Percentiles rank a stretch among this genome's conserved stretches.
Evolutionary conservation across 202 grass and related monocot genomes (phyloP).

Genomic region (Schoenoplectus tabernaemontani): DNA sequence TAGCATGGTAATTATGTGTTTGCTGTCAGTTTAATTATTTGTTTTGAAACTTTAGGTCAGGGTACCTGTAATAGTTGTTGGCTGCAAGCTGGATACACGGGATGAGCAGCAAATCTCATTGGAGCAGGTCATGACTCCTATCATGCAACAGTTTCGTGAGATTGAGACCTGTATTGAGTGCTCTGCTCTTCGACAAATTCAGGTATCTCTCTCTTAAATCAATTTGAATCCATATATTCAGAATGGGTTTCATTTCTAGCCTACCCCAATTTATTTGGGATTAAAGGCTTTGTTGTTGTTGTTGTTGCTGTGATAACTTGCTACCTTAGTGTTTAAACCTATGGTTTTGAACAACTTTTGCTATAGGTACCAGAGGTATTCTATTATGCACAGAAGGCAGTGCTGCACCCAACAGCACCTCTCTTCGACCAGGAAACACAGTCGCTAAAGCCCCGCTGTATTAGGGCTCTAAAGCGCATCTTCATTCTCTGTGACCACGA

Average conservation of each 20-base stretch:
- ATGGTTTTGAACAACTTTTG: constrained; percentile 8
- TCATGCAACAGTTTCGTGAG: constrained; percentile 89
- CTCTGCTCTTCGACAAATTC: constrained; percentile 88
- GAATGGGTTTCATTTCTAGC: too few species aligned
- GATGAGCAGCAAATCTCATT: constrained; percentile 80
- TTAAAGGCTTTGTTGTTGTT: too few species aligned
- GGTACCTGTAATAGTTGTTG: constrained; percentile 71
- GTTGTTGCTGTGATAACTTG: too few species aligned
- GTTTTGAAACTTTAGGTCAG: constrained; percentile 38
- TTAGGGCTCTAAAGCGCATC: constrained; percentile 84
- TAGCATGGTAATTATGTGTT: not conserved
- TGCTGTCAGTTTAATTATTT: constrained; percentile 16
- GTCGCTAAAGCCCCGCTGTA: constrained; percentile 81
- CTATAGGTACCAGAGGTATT: constrained; percentile 83
- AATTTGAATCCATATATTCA: not conserved
- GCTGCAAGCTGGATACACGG: constrained; percentile 82
- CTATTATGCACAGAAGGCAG: constrained; percentile 94
- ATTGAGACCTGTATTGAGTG: constrained; percentile 98
- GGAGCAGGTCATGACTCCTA: constrained; percentile 91
- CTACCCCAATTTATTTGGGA: too few species aligned
- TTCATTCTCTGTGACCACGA: constrained; percentile 91
- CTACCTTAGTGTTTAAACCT: not conserved
- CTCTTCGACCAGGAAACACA: constrained; percentile 91
- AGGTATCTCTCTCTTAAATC: constrained; percentile 36
- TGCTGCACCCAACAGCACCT: constrained; percentile 87